phyloP scores from a whole-genome alignment of 2,329 filamentous ascomycete species.

The Aureobasidium sp. region DNA sequence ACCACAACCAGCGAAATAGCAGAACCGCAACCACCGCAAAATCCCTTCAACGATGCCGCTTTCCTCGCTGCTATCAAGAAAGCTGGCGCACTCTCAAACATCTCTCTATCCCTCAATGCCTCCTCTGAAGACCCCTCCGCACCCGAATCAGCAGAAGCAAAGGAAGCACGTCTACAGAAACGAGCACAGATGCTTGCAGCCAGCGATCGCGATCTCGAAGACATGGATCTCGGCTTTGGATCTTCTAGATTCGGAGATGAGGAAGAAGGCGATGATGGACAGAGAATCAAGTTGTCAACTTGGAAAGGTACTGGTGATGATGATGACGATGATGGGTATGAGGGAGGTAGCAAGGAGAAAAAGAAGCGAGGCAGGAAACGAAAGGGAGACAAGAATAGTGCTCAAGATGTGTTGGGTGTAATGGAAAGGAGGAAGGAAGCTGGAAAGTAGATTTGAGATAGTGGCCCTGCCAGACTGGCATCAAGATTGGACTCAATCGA shows the following conservation, averaged over 20 bases:
- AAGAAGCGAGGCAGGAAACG: constrained; percentile 64
- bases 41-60: constrained; percentile 58
- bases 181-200: constrained; percentile 59
- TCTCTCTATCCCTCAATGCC: constrained; percentile 24
- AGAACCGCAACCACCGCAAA: constrained; percentile 19
- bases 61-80: constrained; percentile 81
- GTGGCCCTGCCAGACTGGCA: not conserved
- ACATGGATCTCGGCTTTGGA: constrained; percentile 93
- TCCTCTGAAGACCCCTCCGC: constrained; percentile 38
- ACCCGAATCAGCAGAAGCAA: constrained; percentile 46
- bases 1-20: constrained; percentile 13
- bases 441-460: not conserved
- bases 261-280: constrained; percentile 62
- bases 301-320: constrained; percentile 51
- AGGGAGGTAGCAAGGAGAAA: constrained; percentile 26
- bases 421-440: constrained; percentile 55
- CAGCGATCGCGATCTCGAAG: constrained; percentile 74
- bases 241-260: constrained; percentile 81
- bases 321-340: constrained; percentile 36
- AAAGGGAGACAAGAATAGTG: constrained; percentile 72
- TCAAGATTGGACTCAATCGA: not conserved
- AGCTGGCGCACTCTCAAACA: constrained; percentile 47
- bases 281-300: constrained; percentile 59
- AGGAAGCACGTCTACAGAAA: constrained; percentile 55
- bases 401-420: constrained; percentile 70